Percentiles rank a stretch among this genome's conserved stretches.
phyloP scores from a whole-genome alignment of 805 yeast genomes.

The Lipomyces starkeyi region DNA sequence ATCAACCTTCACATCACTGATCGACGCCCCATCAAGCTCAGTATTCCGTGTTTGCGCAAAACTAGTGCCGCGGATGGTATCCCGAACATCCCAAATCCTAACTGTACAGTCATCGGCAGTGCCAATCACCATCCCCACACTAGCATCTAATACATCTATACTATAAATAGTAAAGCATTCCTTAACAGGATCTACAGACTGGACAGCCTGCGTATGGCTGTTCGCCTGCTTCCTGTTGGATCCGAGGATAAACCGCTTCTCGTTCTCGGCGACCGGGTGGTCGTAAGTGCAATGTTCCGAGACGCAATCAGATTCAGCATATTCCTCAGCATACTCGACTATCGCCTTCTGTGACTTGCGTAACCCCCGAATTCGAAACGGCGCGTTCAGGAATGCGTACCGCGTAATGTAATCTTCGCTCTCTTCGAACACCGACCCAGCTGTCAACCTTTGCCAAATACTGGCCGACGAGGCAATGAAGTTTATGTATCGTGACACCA shows the following conservation, averaged over 20 bases:
- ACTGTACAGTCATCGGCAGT: slow-evolving; percentile 28
- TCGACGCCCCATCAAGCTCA: slow-evolving; percentile 9
- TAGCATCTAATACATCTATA: slow-evolving; percentile 22
- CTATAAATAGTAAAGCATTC: slow-evolving; percentile 11
- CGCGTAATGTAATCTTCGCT: slow-evolving; percentile 30
- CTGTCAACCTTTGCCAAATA: slow-evolving; percentile 27
- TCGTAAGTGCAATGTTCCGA: background rate
- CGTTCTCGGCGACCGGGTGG: background rate
- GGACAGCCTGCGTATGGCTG: background rate
- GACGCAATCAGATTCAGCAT: background rate
- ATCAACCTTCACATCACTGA: slow-evolving; percentile 23
- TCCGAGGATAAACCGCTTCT: background rate
- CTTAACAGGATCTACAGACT: background rate
- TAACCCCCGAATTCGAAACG: slow-evolving; percentile 22
- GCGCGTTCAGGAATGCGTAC: slow-evolving; percentile 25
- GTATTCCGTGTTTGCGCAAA: slow-evolving; percentile 15
- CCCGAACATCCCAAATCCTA: slow-evolving; percentile 23
- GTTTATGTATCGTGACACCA: slow-evolving; percentile 21
- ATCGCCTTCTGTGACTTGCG: background rate
- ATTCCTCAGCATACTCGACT: background rate
- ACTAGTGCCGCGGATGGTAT: slow-evolving; percentile 1
- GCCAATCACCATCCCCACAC: slow-evolving; percentile 23
- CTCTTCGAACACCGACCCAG: background rate
- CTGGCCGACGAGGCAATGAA: slow-evolving; percentile 22
- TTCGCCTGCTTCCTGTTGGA: background rate